Base-by-base conservation (phyloP, 116 monocot species). In the Iris pallida region DNA sequence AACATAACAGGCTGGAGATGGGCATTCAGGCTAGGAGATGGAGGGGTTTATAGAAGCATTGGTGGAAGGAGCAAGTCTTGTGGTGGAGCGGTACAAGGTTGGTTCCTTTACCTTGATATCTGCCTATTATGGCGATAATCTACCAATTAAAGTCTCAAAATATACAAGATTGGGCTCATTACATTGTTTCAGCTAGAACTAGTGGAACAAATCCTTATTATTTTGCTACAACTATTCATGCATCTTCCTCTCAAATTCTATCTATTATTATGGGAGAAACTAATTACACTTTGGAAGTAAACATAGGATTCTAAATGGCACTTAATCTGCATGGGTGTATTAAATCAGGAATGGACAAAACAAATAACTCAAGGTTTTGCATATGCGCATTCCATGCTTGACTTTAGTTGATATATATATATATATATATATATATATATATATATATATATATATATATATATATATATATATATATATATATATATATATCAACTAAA, bases 1-100 rank as follows among this genome's bases (percentile, higher is more conserved):
- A n/a, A 71, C 66, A 42, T 62, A 77, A 5, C 71, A 68, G 7
- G 55, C 52, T 58, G 75, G 79, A 57, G 72, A 60, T 45, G 53
- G 71, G 47, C 56, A 80, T 73, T 55, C 75, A 20, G 55, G 64
- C 16, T 70, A 78, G 43, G 53, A 72, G 45, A 80, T 70, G 14
- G 57, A 64, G 18, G n/a, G 63, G 66, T 55, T 73, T 69, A 30
- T 68, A 63, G 68, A 4, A 49, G 55, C 42, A 63, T 45, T 14
- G 77, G 72, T 20, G 59, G 40, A 4, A 30, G 16, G 20, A 59
- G 30, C 12, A 59, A 59, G 30, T 59, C 59, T 40, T 3, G 40
- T 15, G 40, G 59, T 41, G 59, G 59, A 18, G 55, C 15, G 61
- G 61, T 61, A 61, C 42, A 61, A 45, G 61, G 17, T 57, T 57